These are phyloP conservation scores for Calophaca sinica DNA, from an alignment of 306 rosid species.

Conservation along the genomic window DNA sequence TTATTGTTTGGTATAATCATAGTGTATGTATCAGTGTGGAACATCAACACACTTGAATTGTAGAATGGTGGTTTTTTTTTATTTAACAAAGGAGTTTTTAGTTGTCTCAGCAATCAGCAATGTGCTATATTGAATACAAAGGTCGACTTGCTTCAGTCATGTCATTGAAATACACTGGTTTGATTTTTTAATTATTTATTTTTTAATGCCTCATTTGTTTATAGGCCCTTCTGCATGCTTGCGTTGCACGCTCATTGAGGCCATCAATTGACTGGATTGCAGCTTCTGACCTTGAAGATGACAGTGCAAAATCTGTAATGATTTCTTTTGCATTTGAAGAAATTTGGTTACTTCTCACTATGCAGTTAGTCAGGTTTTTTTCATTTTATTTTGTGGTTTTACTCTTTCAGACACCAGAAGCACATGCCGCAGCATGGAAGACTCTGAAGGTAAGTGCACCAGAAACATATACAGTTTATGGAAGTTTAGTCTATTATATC, in stretches of 20 bases:
- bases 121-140: conserved; percentile 14
- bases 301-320: conserved; percentile 74
- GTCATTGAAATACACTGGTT: conserved; percentile 25
- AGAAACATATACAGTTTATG: conserved; percentile 61
- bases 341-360: conserved; percentile 29
- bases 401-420: conserved; percentile 81
- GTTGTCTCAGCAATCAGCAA: conserved; percentile 19
- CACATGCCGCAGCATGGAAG: conserved; percentile 88
- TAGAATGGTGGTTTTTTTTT: conserved; percentile 17
- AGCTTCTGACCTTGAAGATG: conserved; percentile 98
- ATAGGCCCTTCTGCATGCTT: conserved; percentile 99
- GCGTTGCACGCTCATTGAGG: conserved; percentile 80
- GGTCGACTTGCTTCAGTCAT: conserved; percentile 18
- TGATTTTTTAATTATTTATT: conserved; percentile 23
- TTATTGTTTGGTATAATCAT: conserved; percentile 16
- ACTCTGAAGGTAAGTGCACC: conserved; percentile 81
- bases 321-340: conserved; percentile 42
- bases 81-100: conserved; percentile 25
- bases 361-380: conserved; percentile 34
- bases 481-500: conserved; percentile 27
- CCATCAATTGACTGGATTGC: conserved; percentile 99
- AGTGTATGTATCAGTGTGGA: conserved; percentile 11
- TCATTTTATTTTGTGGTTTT: conserved; percentile 40
- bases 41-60: conserved; percentile 24
- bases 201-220: conserved; percentile 44